phyloP scores from a whole-genome alignment of 805 yeast species.

The Barnettozyma californica region DNA sequence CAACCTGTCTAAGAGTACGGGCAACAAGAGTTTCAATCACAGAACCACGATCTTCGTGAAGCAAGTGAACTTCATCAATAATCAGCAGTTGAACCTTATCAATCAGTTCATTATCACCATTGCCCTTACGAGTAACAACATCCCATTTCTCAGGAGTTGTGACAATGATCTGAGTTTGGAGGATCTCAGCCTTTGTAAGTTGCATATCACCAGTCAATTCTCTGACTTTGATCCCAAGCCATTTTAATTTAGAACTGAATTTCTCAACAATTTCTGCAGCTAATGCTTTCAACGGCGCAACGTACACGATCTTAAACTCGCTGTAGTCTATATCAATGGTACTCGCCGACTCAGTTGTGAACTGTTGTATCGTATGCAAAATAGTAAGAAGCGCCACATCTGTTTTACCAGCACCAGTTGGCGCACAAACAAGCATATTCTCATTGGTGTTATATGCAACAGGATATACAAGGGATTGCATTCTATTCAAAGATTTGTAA shows the following conservation, averaged over 20 bases:
- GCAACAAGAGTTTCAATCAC: conserved; percentile 95
- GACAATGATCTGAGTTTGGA: conserved; percentile 80
- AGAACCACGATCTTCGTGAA: conserved; percentile 97
- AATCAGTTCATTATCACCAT: conserved; percentile 81
- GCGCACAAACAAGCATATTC: conserved; percentile 94
- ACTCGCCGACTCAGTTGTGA: conserved; percentile 48
- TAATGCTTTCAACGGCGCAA: conserved; percentile 88
- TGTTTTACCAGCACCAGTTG: conserved; percentile 97
- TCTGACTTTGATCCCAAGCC: conserved; percentile 83
- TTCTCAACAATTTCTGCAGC: conserved; percentile 97
- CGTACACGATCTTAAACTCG: conserved; percentile 86
- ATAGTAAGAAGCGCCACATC: conserved; percentile 85
- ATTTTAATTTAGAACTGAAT: conserved; percentile 65
- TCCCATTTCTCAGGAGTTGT: conserved; percentile 98
- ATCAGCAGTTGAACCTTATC: conserved; percentile 80
- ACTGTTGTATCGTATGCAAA: conserved; percentile 73
- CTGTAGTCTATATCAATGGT: conserved; percentile 65
- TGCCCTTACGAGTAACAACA: conserved; percentile 90
- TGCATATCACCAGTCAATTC: conserved; percentile 97
- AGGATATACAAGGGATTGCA: conserved; percentile 88
- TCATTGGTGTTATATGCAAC: conserved; percentile 91
- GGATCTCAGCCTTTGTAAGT: conserved; percentile 70
- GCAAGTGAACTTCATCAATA: conserved; percentile 93
- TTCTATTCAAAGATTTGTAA: conserved; percentile 72
- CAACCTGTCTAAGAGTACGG: conserved; percentile 91